phyloP scores from a whole-genome alignment of 495 filamentous ascomycete species.

The Lichenothelia convexa region DNA sequence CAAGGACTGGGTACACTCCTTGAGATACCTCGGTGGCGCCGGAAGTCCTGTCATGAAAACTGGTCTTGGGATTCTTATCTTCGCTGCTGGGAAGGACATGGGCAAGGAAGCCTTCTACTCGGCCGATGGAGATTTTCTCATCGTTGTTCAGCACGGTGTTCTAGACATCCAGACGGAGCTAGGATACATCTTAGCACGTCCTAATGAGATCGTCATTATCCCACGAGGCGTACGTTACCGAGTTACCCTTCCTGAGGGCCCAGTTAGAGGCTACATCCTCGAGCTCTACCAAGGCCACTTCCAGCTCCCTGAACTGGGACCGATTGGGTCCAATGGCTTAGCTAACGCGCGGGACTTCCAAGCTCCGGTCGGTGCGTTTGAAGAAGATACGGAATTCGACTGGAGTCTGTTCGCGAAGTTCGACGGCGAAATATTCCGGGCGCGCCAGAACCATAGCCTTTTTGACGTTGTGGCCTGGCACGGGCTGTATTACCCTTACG shows the following conservation, averaged over 20 bases:
- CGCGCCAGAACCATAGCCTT: slow-evolving; percentile 30
- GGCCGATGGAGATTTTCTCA: slow-evolving; percentile 13
- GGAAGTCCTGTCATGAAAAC: slow-evolving; percentile 6
- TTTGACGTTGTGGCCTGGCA: slow-evolving; percentile 38
- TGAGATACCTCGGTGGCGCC: slow-evolving; percentile 5
- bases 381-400: slow-evolving; percentile 18
- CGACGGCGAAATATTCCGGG: slow-evolving; percentile 30
- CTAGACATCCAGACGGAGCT: slow-evolving; percentile 13
- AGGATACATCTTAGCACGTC: slow-evolving; percentile 8
- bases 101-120: slow-evolving; percentile 9
- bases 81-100: slow-evolving; percentile 4
- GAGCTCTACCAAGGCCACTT: slow-evolving; percentile 12
- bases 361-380: slow-evolving; percentile 25
- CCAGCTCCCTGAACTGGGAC: slow-evolving; percentile 29
- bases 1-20: slow-evolving; percentile 3
- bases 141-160: slow-evolving; percentile 10
- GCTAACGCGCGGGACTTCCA: slow-evolving; percentile 33
- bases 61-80: slow-evolving; percentile 7
- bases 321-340: slow-evolving; percentile 31
- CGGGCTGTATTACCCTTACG: slow-evolving; percentile 31
- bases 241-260: slow-evolving; percentile 5
- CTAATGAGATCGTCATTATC: slow-evolving; percentile 12
- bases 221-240: slow-evolving; percentile 11
- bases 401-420: slow-evolving; percentile 35
- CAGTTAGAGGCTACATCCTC: slow-evolving; percentile 9